Evolutionary conservation across 2,329 filamentous ascomycete species (phyloP), one percentile per base, ranked within the genome.

Genomic region (Ophiognomonia clavigignenti-juglandacearum): DNA sequence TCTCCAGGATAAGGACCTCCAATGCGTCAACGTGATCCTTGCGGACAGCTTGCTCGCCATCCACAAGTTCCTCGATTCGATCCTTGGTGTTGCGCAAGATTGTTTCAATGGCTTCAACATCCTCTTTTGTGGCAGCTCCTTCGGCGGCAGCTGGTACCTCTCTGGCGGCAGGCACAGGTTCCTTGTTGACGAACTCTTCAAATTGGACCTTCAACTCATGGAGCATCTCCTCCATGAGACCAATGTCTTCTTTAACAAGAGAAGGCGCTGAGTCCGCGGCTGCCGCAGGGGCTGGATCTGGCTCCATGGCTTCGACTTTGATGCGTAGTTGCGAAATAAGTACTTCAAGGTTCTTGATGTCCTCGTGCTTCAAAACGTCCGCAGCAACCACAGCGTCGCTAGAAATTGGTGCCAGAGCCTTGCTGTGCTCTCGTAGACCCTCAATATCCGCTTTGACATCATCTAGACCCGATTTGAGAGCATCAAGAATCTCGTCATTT

Each of bases 51-150:
- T 86, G 82, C 27, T 90, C 85, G 4, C 82, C 77, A 42, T 91
- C 79, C 41, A 95, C 78, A 18, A 81, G 64, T 50, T 95, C 90
- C 49, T 96, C 92, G 9, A 97, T 72, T 39, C 87, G 87, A 5
- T 85, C 82, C 63, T 96, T 96, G 26, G 90, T 91, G 62, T 95
- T 96, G 35, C 86, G 82, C 11, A 97, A 75, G 40, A 97, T 82
- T 0, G 86, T 95, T 64, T 96, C 92, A 49, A 97, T 91, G 10
- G 89, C 89, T 52, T 92, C 82, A 0, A 91, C 88, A 57, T 97
- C 91, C 55, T 96, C 89, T 61, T 88, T 88, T 26, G 75, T 82
- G 6, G 85, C 83, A 3, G 74, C 63, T 31, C 82, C 80, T 3
- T 58, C 59, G 4, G 52, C 47, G 13, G 43, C 32, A 48, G 64